Evolutionary conservation across 805 yeast species (phyloP), one percentile per base, ranked within the genome.

Genomic region (Candida pseudoglaebosa): DNA sequence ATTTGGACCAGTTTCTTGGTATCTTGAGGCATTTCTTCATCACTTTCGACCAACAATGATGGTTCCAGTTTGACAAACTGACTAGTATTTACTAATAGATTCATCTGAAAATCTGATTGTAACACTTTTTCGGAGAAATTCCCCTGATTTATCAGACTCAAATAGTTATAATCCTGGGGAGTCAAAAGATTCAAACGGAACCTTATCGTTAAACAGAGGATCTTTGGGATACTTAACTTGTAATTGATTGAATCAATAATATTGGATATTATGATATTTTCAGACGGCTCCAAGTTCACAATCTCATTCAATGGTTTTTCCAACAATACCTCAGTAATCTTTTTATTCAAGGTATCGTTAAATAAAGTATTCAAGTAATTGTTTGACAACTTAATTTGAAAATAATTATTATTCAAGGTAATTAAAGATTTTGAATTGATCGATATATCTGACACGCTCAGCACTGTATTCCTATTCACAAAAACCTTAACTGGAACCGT

Each of bases 391-490:
- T 35, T 24, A 3, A 45, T 34, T 32, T 45, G 48, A 22, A 38
- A 45, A 10, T 32, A 29, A 10, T 28, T 15, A 20, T 41, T 44
- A 13, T 38, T 42, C 7, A 45, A 17, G 8, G 45, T 42, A 6
- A 45, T 39, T 31, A 45, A 26, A 3, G 46, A 42, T 36, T 45
- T 42, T 4, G 43, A 36, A 24, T 45, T 45, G 10, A 45, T 42
- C 2, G 48, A 39, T 5, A 42, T 15, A 4, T 31, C 26, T 3
- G 30, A 22, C 24, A 24, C 19, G 8, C 29, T 18, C 19, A 34
- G 15, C 3, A 39, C 28, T 8, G 20, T 21, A 10, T 41, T 30
- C 26, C 37, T 32, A 17, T 39, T 38, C 2, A 45, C 36, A 29
- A 45, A 45, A 9, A 45, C 30, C 21, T 45, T 45, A 2, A 45